These are phyloP conservation scores for Fusarium nisikadoi DNA, from an alignment of 2,329 filamentous ascomycete species.

Conservation along the genomic window DNA sequence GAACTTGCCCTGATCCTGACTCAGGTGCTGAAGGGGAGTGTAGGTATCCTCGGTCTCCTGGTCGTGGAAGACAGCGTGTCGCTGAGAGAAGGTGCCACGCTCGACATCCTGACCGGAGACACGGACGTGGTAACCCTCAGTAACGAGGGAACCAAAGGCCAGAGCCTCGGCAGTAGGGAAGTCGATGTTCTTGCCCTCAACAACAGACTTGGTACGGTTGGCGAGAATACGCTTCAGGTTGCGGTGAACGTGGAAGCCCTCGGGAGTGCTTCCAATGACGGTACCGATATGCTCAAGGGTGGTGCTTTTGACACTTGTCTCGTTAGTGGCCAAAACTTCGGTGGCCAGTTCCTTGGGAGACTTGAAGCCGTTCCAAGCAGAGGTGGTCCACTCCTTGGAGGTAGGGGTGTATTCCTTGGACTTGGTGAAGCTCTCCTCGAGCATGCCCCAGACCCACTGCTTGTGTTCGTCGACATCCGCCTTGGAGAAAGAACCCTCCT, in stretches of 20 bases:
- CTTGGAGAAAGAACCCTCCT: slow-evolving; percentile 95
- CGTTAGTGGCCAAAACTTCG: slow-evolving; percentile 90
- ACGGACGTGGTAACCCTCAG: slow-evolving; percentile 95
- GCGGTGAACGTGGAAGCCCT: slow-evolving; percentile 88
- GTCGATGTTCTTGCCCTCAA: slow-evolving; percentile 94
- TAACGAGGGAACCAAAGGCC: slow-evolving; percentile 90
- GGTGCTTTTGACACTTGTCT: slow-evolving; percentile 80
- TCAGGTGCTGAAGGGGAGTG: slow-evolving; percentile 89
- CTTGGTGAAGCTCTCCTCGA: slow-evolving; percentile 96
- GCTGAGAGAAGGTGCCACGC: slow-evolving; percentile 98
- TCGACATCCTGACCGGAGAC: slow-evolving; percentile 99
- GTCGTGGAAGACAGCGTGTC: slow-evolving; percentile 96
- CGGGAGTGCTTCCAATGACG: slow-evolving; percentile 80
- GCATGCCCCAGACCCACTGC: slow-evolving; percentile 99
- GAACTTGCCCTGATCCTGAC: slow-evolving; percentile 92
- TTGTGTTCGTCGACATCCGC: slow-evolving; percentile 99
- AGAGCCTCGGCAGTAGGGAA: slow-evolving; percentile 97
- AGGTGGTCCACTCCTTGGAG: slow-evolving; percentile 98
- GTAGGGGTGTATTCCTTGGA: slow-evolving; percentile 98
- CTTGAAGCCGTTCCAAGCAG: slow-evolving; percentile 99
- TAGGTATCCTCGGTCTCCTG: slow-evolving; percentile 94
- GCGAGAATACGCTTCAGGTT: slow-evolving; percentile 96
- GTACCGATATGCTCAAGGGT: slow-evolving; percentile 84
- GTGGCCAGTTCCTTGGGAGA: slow-evolving; percentile 96
- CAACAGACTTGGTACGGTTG: slow-evolving; percentile 89